phyloP scores from a whole-genome alignment of 1,139 yeast species.

The Candida tunisiensis region DNA sequence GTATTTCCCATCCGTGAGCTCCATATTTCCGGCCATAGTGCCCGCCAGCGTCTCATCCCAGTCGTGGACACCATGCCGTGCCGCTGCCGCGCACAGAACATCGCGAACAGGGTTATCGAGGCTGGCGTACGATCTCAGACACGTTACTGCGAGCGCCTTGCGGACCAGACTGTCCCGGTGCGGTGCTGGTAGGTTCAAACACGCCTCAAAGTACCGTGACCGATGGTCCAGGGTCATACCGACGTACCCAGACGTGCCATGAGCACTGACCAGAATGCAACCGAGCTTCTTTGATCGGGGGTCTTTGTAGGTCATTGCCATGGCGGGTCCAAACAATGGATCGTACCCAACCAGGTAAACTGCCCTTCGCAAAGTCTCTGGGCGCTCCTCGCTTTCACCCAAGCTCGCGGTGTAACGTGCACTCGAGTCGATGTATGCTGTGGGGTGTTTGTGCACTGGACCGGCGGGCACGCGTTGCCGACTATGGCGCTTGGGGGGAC shows the following conservation, averaged over 20 bases:
- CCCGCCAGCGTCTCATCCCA: constrained; percentile 78
- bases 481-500: no score
- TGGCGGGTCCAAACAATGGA: constrained; percentile 16
- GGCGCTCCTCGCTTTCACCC: no score
- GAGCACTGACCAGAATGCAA: constrained; percentile 46
- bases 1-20: constrained; percentile 28
- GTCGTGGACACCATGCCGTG: constrained; percentile 6
- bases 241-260: constrained; percentile 49
- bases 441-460: no score
- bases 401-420: no score
- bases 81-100: constrained; percentile 5
- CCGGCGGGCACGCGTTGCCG: no score
- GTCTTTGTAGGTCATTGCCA: constrained; percentile 15
- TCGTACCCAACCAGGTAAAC: constrained; percentile 22
- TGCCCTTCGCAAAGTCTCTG: constrained; percentile 15
- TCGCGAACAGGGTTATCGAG: constrained; percentile 20
- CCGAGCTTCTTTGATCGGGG: constrained; percentile 24
- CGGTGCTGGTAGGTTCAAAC: constrained; percentile 42
- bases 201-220: constrained; percentile 66
- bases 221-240: constrained; percentile 41
- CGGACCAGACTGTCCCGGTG: constrained; percentile 44
- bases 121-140: constrained; percentile 48
- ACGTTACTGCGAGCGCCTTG: constrained; percentile 59
- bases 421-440: no score
- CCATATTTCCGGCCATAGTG: constrained; percentile 44